These are phyloP conservation scores for Jatropha podagrica DNA, from an alignment of 441 rosid genomes.

Conservation along the genomic window DNA sequence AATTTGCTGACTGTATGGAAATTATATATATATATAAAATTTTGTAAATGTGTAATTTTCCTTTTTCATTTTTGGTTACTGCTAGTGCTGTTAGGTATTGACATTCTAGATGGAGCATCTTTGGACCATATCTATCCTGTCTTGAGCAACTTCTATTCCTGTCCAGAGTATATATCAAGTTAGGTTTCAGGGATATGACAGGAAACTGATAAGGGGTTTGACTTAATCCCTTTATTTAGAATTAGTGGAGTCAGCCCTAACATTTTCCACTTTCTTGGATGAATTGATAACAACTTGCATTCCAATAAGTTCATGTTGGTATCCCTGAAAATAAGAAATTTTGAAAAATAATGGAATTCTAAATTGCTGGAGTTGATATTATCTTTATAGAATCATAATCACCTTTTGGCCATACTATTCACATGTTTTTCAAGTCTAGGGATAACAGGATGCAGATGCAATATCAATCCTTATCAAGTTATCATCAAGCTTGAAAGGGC, in stretches of 20 bases:
- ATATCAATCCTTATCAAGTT: neutral
- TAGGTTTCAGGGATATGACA: neutral
- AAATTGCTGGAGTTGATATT: neutral
- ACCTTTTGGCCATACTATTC: neutral
- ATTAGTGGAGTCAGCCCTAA: slow-evolving; percentile 5
- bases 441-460: neutral
- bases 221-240: neutral
- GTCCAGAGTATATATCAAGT: neutral
- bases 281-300: neutral
- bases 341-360: too few species aligned
- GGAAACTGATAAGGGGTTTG: slow-evolving; percentile 4
- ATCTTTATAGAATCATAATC: neutral
- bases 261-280: slow-evolving; percentile 9
- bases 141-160: neutral
- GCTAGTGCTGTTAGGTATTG: neutral
- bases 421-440: neutral
- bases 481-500: neutral
- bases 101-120: slow-evolving; percentile 1
- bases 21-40: too few species aligned
- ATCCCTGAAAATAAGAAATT: too few species aligned
- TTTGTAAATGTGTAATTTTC: too few species aligned
- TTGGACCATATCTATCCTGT: neutral
- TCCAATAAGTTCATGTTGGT: neutral
- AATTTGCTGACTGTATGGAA: too few species aligned
- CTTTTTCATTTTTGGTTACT: neutral